Base-by-base conservation (phyloP, 192 early-diverging fungal species). In the Dissophora globulifera region DNA sequence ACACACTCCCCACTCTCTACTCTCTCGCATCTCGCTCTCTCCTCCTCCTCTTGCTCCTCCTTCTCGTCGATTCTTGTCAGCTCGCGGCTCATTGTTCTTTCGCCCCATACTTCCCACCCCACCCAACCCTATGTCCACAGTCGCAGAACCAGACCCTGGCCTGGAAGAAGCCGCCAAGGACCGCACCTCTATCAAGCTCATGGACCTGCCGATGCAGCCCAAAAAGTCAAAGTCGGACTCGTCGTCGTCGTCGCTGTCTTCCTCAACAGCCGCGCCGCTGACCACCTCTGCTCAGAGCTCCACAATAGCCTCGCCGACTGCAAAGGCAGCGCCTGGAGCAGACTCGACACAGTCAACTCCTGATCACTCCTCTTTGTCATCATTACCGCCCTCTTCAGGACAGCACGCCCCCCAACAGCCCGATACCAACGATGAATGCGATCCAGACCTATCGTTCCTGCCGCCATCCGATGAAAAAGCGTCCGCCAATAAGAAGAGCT, bases 121-220 rank as follows among this genome's bases (percentile, higher is more conserved):
- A 41, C 26, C 12, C 38, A 23, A 29, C 20, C 30, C 8, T 23
- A 69, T 69, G 66, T 25, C 66, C 12, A 45, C 66, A 26, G 10
- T 50, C 8, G 8, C 49, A 17, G 67, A 69, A 32, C 35, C 33
- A 8, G 61, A 62, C 33, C 54, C 54, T 10, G 35, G 7, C 33
- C 6, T n/a, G 4, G 7, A 9, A 22, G 72, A 76, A 52, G 43
- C 50, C 13, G 22, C 61, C 33, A 76, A 76, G 58, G 63, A 76
- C 45, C 63, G 72, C 16, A 47, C 58, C 7, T 64, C 61, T 23
- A 76, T 76, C 48, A 66, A 67, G 46, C 72, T 76, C 63, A 76
- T 76, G 72, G 64, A 76, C 58, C 50, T 76, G 16, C 72, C 72
- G 35, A 60, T 75, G 70, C 23, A 41, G 16, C 47, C 25, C 33